Conservation (phyloP, 495 filamentous ascomycete species). For the Endocarpon pusillum region DNA sequence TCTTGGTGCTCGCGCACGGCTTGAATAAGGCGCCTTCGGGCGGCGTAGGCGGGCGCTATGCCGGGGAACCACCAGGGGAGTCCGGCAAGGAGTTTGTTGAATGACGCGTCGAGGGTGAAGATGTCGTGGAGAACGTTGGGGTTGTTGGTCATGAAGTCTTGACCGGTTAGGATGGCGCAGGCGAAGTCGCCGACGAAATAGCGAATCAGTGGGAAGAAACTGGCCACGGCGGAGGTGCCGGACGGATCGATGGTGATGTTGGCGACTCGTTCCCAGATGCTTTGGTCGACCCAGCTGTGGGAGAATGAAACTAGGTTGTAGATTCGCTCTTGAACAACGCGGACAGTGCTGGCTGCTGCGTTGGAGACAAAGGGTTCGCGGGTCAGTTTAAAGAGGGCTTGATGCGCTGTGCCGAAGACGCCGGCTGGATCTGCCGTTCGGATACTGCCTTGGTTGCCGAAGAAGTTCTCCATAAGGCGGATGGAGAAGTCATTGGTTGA, state of each 20-base stretch:
- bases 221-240: conserved; percentile 22
- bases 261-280: conserved; percentile 38
- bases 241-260: conserved; percentile 17
- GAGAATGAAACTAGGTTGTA: conserved; percentile 40
- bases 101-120: conserved; percentile 36
- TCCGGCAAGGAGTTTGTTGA: conserved; percentile 32
- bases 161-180: conserved; percentile 35
- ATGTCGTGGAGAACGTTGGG: conserved; percentile 35
- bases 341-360: conserved; percentile 17
- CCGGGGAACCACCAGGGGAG: conserved; percentile 32
- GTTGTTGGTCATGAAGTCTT: conserved; percentile 35
- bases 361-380: conserved; percentile 26
- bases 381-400: conserved; percentile 22
- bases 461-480: conserved; percentile 30
- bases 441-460: conserved; percentile 24
- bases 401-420: conserved; percentile 19
- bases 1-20: conserved; percentile 29
- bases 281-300: conserved; percentile 41
- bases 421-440: conserved; percentile 18
- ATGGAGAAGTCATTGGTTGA: conserved; percentile 20
- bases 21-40: conserved; percentile 31
- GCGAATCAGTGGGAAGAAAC: conserved; percentile 34
- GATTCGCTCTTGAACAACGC: conserved; percentile 23
- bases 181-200: conserved; percentile 35
- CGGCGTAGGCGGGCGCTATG: conserved; percentile 32